Evolutionary conservation across 2,329 filamentous ascomycete genomes (phyloP), one percentile per base, ranked within the genome.

Genomic region (Lachnellula arida): DNA sequence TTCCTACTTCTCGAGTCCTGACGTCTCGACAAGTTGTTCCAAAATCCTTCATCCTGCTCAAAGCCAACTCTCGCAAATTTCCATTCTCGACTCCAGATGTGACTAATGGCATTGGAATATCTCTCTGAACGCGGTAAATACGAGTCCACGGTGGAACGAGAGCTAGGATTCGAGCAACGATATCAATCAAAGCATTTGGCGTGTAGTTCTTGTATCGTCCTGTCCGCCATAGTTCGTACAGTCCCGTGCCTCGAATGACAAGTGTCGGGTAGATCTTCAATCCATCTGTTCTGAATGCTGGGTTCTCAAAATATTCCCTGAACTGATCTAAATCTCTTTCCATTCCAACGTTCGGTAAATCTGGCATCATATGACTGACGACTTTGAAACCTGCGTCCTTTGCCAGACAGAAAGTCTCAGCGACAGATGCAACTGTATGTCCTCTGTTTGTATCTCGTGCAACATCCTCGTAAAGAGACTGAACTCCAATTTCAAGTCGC

Each of bases 31-130:
- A 99, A 1, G 90, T 91, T 0, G 94, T 99, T 49, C 95, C 95
- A 65, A 99, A 97, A 71, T 99, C 94, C 73, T 97, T 97, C 95
- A 99, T 99, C 22, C 94, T 82, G n/a, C 92, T 91, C 54, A 99
- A 77, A 0, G 94, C 93, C 49, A 99, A 78, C 72, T 99, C 94
- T 60, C 94, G 86, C 40, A 99, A 77, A 70, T 99, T 99, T 59
- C 94, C 94, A 65, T 99, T 99, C 75, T 99, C 94, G 0, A 99
- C 94, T 42, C 94, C 94, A 0, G 93, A 96, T 0, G 94, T 97
- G n/a, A 99, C 95, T 23, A 99, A 80, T 0, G 94, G 94, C 94
- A 99, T 99, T n/a, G 94, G 94, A 56, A 99, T 99, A 74, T 99
- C 94, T 71, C 94, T 86, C 76, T 99, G 94, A 0, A 99, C 94